These are phyloP conservation scores for Kokia cookei DNA, from an alignment of 441 rosid genomes.

Conservation along the genomic window DNA sequence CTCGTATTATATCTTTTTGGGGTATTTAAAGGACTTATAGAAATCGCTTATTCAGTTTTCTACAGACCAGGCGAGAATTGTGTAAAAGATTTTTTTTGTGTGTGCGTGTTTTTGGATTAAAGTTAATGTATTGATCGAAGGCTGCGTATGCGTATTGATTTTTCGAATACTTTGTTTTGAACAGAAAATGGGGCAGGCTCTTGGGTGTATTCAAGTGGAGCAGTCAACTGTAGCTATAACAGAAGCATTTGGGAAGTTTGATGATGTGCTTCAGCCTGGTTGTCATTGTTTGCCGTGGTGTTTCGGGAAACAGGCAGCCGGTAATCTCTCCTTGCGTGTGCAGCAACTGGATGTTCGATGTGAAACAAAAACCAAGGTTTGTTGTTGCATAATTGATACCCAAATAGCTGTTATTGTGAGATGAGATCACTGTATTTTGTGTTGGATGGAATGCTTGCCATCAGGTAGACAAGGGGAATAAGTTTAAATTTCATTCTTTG, in stretches of 20 bases:
- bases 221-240: slow-evolving; percentile 75
- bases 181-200: slow-evolving; percentile 55
- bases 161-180: slow-evolving; percentile 3
- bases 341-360: slow-evolving; percentile 71
- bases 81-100: not conserved
- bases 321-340: slow-evolving; percentile 64
- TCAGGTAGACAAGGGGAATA: not conserved
- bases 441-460: not conserved
- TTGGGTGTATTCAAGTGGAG: slow-evolving; percentile 67
- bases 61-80: not conserved
- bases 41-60: not conserved
- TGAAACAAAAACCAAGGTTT: slow-evolving; percentile 76
- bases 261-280: slow-evolving; percentile 75
- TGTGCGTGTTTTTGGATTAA: not conserved
- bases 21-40: not conserved
- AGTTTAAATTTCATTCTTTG: not conserved
- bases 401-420: not conserved
- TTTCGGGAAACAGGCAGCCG: slow-evolving; percentile 65
- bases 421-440: not conserved
- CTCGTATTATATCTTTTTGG: not conserved
- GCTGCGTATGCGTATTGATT: not conserved
- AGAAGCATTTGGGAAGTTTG: slow-evolving; percentile 79
- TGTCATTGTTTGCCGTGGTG: slow-evolving; percentile 85
- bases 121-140: not conserved
- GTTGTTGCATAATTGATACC: slow-evolving; percentile 5